Base-by-base conservation (phyloP, 257 asterid genomes). In the Fraxinus quadrangulata region DNA sequence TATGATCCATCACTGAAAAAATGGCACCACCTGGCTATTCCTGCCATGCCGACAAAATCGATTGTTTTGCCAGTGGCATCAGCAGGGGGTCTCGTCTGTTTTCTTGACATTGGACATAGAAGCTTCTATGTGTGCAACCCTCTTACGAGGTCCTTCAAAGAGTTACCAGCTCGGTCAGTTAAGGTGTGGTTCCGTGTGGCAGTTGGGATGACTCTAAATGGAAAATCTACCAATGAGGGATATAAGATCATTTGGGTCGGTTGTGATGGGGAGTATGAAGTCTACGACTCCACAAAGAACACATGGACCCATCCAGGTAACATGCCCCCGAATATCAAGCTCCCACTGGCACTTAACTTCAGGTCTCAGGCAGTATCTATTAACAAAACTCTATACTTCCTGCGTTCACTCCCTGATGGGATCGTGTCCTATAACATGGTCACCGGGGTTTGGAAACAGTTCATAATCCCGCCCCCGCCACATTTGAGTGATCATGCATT, bases 21-120 rank as follows among this genome's bases (percentile, higher is more conserved):
- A 82, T 95, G 99, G 99, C 96, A 90, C 90, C 99, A 92, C 81
- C 97, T 97, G 3, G 85, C 93, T 0, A 81, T 89, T 33, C 94
- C 97, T 9, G 91, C 92, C 4, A 70, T 91, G 86, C 94, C 93
- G 11, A 87, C 97, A 23, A 90, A 90, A 79, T 81, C 84, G 31
- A 90, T 87, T 13, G 90, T 91, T 75, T 73, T 90, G 86, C 99
- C 99, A 8, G 96, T 95, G 80, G 98, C 99, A 66, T 93, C 99
- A 24, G 94, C 91, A 3, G 99, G 99, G 16, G 99, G 99, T 59
- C 97, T 95, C 45, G 87, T 95, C 73, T 95, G 99, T 87, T 93
- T 95, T 86, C 97, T 95, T 10, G 98, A 93, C 65, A 85, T 93
- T 12, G 97, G 93, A 19, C 94, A 88, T 72, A 79, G 91, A 70